These are phyloP conservation scores for Colletotrichum falcatum DNA, from an alignment of 2,329 filamentous ascomycete species.

Conservation along the genomic window DNA sequence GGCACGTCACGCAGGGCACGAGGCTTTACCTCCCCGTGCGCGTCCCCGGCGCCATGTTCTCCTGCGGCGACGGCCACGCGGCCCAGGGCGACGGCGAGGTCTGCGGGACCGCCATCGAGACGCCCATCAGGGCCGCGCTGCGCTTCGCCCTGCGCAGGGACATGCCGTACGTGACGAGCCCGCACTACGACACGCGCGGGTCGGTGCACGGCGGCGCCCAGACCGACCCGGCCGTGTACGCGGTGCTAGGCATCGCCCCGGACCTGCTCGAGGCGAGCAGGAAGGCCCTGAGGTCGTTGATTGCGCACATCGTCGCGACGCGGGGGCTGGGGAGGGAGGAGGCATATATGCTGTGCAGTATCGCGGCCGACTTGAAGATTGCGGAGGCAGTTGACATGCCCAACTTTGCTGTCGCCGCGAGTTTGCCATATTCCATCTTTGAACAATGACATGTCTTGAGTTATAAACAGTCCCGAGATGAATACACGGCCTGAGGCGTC, in stretches of 20 bases:
- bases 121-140: conserved; percentile 61
- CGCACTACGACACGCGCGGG: conserved; percentile 57
- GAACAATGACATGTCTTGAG: conserved; percentile 6
- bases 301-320: conserved; percentile 61
- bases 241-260: conserved; percentile 59
- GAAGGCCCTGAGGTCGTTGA: conserved; percentile 60
- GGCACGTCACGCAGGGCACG: conserved; percentile 59
- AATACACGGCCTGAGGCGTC: no score
- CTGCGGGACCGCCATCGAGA: conserved; percentile 68
- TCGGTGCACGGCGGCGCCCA: conserved; percentile 43
- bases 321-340: conserved; percentile 60
- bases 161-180: conserved; percentile 58
- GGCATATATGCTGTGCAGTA: conserved; percentile 64
- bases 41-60: conserved; percentile 62
- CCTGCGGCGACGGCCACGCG: conserved; percentile 66
- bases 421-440: conserved; percentile 62
- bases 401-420: conserved; percentile 63
- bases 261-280: conserved; percentile 61
- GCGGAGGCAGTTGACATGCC: conserved; percentile 66
- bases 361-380: conserved; percentile 63
- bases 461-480: no score
- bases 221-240: conserved; percentile 50
- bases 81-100: conserved; percentile 67
- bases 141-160: conserved; percentile 61
- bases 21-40: conserved; percentile 63